Conservation (phyloP, 164 flowering plant genomes). For the Liquidambar formosana region DNA sequence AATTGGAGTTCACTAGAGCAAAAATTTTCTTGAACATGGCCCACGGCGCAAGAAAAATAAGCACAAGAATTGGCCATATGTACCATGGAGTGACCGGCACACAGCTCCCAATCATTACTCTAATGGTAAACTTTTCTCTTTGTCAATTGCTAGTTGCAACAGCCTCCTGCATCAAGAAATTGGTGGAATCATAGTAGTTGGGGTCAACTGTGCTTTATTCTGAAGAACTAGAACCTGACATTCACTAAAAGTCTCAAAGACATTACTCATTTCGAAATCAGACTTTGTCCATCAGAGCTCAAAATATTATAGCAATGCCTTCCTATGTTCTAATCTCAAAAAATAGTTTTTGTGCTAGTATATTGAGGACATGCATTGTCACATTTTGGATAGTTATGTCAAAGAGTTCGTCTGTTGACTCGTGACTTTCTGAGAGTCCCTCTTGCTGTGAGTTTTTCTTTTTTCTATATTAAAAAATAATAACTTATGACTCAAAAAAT, state of each 20-base stretch:
- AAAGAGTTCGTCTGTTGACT: not conserved
- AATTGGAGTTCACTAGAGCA: too few relatives aligned
- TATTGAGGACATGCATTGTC: not conserved
- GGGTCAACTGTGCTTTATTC: not conserved
- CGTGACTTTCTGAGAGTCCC: too few relatives aligned
- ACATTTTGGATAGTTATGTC: not conserved
- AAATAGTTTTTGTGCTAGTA: too few relatives aligned
- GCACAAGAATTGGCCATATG: too few relatives aligned
- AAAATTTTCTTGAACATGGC: too few relatives aligned
- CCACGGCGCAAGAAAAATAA: too few relatives aligned
- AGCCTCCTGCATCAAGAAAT: not conserved
- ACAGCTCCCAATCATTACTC: not conserved
- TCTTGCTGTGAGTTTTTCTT: too few relatives aligned
- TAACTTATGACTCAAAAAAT: too few relatives aligned
- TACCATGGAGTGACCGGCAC: not conserved
- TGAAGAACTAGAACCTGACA: not conserved
- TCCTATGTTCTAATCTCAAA: not conserved
- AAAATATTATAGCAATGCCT: not conserved
- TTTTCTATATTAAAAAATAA: too few relatives aligned
- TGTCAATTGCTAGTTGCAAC: not conserved
- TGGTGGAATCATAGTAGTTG: not conserved
- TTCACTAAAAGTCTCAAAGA: not conserved
- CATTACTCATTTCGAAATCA: not conserved
- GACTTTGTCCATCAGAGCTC: conserved; percentile 1
- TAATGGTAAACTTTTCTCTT: not conserved